A percentile compares a stretch with the other conserved stretches of the same genome.
Evolutionary conservation across 1,139 yeast genomes (phyloP).

Genomic region (Candida gigantensis): DNA sequence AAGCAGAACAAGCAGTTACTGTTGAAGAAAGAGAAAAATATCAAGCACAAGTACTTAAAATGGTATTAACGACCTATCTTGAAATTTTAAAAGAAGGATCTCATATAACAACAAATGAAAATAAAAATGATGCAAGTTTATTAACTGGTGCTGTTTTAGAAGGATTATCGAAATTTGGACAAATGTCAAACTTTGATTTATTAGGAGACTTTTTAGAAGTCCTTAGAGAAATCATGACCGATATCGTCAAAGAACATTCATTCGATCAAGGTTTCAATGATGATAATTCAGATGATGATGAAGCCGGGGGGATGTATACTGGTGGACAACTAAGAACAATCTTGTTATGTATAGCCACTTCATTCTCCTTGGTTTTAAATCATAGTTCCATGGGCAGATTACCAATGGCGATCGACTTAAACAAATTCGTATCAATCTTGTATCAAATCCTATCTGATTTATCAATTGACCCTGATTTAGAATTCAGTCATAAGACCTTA

Average conservation of each 20-base stretch:
- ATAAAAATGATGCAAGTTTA: slow-evolving; percentile 50
- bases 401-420: slow-evolving; percentile 65
- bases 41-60: slow-evolving; percentile 82
- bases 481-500: slow-evolving; percentile 77
- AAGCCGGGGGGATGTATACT: slow-evolving; percentile 35
- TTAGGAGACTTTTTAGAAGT: slow-evolving; percentile 92
- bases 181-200: slow-evolving; percentile 87
- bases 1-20: slow-evolving; percentile 85
- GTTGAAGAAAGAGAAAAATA: slow-evolving; percentile 81
- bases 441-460: slow-evolving; percentile 67
- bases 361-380: slow-evolving; percentile 77
- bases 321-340: slow-evolving; percentile 61
- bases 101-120: slow-evolving; percentile 23
- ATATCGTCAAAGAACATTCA: slow-evolving; percentile 38
- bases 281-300: slow-evolving; percentile 23
- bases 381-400: slow-evolving; percentile 59
- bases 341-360: slow-evolving; percentile 81
- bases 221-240: slow-evolving; percentile 71
- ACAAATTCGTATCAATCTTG: slow-evolving; percentile 72
- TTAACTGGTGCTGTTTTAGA: slow-evolving; percentile 87
- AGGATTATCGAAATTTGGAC: slow-evolving; percentile 88
- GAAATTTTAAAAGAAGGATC: slow-evolving; percentile 64
- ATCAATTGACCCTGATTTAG: slow-evolving; percentile 80
- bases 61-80: slow-evolving; percentile 70
- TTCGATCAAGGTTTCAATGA: slow-evolving; percentile 25